Conservation (phyloP, 164 flowering plant genomes). For the Dillenia turbinata region DNA sequence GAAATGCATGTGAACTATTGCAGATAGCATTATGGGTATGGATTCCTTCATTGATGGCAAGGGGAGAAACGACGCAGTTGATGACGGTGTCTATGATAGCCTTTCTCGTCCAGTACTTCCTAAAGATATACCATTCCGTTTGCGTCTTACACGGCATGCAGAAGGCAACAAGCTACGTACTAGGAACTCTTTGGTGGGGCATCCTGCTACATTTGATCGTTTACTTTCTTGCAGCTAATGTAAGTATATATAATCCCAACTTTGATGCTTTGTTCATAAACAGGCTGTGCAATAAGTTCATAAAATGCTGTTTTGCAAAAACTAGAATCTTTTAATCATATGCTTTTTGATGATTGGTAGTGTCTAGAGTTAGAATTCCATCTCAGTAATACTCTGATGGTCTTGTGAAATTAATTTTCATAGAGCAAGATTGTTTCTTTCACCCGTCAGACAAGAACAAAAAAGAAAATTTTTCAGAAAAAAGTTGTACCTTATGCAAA, state of each 20-base stretch:
- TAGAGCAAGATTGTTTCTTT: too few relatives aligned
- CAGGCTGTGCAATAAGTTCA: too few relatives aligned
- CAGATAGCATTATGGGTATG: constrained; percentile 84
- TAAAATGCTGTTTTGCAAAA: not conserved
- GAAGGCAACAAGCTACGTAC: constrained; percentile 72
- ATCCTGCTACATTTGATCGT: constrained; percentile 86
- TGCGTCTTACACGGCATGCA: constrained; percentile 77
- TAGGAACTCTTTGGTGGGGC: constrained; percentile 97
- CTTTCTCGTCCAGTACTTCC: constrained; percentile 80
- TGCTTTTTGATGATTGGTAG: too few relatives aligned
- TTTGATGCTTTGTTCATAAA: too few relatives aligned
- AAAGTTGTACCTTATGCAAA: too few relatives aligned
- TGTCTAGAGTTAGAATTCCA: too few relatives aligned
- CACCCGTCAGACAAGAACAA: too few relatives aligned
- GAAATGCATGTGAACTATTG: constrained; percentile 2
- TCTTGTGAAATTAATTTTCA: too few relatives aligned
- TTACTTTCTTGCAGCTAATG: constrained; percentile 86
- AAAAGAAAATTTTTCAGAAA: too few relatives aligned
- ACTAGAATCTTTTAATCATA: too few relatives aligned
- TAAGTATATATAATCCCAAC: constrained; percentile 22
- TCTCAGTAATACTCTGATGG: too few relatives aligned
- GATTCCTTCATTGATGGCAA: constrained; percentile 49
- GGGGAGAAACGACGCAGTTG: constrained; percentile 55
- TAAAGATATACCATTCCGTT: constrained; percentile 81
- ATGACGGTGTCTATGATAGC: constrained; percentile 73